Percentiles rank a stretch among this genome's conserved stretches.
phyloP scores from a whole-genome alignment of 495 filamentous ascomycete genomes.

The Aspergillus mulundensis region DNA sequence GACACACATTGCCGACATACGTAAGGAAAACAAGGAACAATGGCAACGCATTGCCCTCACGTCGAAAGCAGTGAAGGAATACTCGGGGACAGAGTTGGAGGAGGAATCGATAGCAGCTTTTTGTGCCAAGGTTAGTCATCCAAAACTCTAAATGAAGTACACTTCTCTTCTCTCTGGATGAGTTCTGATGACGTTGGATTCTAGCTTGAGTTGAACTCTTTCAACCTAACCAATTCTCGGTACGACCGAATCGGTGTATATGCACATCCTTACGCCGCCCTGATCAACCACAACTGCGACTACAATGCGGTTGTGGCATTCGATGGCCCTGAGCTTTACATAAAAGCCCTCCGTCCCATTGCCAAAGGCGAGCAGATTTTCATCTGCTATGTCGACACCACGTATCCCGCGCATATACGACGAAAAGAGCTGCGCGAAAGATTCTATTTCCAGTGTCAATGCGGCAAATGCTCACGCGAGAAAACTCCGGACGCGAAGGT shows the following conservation, averaged over 20 bases:
- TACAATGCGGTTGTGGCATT: slow-evolving; percentile 65
- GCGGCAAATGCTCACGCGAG: slow-evolving; percentile 47
- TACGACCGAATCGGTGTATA: slow-evolving; percentile 60
- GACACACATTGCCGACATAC: slow-evolving; percentile 45
- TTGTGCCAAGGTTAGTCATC: slow-evolving; percentile 40
- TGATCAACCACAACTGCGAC: slow-evolving; percentile 68
- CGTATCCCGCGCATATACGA: slow-evolving; percentile 43
- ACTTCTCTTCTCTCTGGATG: not conserved
- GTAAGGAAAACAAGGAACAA: slow-evolving; percentile 27
- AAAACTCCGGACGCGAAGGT: slow-evolving; percentile 4
- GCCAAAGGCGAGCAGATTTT: slow-evolving; percentile 57
- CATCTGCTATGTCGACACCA: slow-evolving; percentile 65
- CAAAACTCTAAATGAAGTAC: too few relatives aligned
- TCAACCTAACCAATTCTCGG: slow-evolving; percentile 55
- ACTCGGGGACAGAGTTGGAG: slow-evolving; percentile 40
- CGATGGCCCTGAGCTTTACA: slow-evolving; percentile 45
- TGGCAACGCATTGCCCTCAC: slow-evolving; percentile 50
- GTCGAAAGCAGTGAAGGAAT: slow-evolving; percentile 49
- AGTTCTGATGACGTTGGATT: not conserved
- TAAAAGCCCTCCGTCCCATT: slow-evolving; percentile 47
- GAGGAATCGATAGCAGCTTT: slow-evolving; percentile 37
- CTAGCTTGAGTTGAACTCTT: slow-evolving; percentile 53
- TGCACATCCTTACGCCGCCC: slow-evolving; percentile 52
- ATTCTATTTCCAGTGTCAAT: slow-evolving; percentile 66
- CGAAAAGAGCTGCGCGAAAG: slow-evolving; percentile 49